Conservation (phyloP, 768 basidiomycete species). For the Exidia glandulosa region DNA sequence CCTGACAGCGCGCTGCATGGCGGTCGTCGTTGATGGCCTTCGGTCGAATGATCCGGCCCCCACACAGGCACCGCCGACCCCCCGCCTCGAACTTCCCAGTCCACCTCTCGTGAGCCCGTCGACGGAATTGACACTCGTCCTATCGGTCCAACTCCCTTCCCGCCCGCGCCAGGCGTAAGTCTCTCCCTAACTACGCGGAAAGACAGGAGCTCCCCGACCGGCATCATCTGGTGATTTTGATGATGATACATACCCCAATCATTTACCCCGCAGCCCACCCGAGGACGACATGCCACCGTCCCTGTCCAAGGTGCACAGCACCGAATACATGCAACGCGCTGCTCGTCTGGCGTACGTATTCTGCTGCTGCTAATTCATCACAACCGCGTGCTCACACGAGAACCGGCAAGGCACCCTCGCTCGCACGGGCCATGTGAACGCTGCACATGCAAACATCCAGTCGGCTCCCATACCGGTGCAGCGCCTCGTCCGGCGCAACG, state of each 20-base stretch:
- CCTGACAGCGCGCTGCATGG: neutral
- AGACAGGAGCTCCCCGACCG: too few species aligned
- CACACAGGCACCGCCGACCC: neutral
- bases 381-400: neutral
- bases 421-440: too few species aligned
- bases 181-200: neutral
- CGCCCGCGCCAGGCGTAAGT: neutral
- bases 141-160: neutral
- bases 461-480: too few species aligned
- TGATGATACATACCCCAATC: neutral
- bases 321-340: too few species aligned
- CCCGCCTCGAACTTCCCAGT: neutral
- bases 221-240: neutral
- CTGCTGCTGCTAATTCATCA: too few species aligned
- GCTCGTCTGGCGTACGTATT: too few species aligned
- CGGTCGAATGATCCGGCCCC: neutral
- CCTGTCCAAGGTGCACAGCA: too few species aligned
- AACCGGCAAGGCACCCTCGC: neutral
- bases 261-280: neutral
- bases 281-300: too few species aligned
- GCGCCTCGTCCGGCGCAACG: too few species aligned
- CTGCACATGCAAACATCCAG: too few species aligned
- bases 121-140: too few species aligned
- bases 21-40: neutral
- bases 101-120: neutral